Evolutionary conservation across 1,284 basidiomycete genomes (phyloP), one percentile per base, ranked within the genome.

Genomic region (Stygiomarasmius scandens): DNA sequence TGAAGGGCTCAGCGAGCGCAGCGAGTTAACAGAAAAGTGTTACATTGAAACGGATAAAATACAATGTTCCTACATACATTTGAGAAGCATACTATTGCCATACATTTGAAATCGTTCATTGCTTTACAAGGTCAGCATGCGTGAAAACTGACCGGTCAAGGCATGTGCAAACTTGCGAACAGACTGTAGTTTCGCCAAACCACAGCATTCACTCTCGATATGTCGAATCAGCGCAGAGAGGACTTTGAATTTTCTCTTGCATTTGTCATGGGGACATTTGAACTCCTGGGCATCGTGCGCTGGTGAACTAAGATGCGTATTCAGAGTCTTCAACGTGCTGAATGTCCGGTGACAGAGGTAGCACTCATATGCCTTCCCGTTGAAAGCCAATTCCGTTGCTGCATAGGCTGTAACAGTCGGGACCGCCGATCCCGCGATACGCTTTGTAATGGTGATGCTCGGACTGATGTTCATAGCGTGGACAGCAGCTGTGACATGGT

Each of bases 211-310:
- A 55, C 73, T 76, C 66, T 79, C 77, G 29, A 79, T 65, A 61
- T 79, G 77, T 56, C 75, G 74, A 23, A 76, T 67, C 41, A 79
- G 60, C 3, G 67, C 73, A 6, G 75, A 77, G 27, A 78, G 63
- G 10, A 76, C 58, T 55, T 65, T 70, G 59, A 72, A 75, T 61
- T 68, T 56, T 24, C 24, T 61, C 49, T 65, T 66, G 62, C 77
- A 78, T 59, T 73, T 74, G 12, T 12, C 29, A 32, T 32, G 29
- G 27, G 78, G 78, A 58, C 79, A 81, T 55, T 64, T 69, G 65
- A 79, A 79, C 59, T 75, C 70, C 48, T 75, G 65, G 22, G 58
- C 63, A 56, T 76, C 72, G 59, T 81, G 79, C 10, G 70, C 69
- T 0, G 79, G 67, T 29, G 77, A 79, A 51, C 67, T 68, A 27